Evolutionary conservation across 1,284 basidiomycete genomes (phyloP).

Genomic region (Ganoderma meredithae): DNA sequence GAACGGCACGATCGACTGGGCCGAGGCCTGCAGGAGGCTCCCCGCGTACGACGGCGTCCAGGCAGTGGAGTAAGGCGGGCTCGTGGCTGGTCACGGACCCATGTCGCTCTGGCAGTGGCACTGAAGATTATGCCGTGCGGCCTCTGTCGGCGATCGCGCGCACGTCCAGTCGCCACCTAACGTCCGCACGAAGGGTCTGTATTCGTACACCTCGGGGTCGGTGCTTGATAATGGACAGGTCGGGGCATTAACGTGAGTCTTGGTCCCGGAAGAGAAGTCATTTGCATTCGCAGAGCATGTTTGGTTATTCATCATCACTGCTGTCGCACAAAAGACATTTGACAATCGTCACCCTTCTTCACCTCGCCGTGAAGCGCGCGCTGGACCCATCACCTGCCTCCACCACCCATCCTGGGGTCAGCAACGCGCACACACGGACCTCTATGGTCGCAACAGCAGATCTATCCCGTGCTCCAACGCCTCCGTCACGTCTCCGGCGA

Average conservation of each 20-base stretch:
- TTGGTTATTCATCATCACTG: conserved; percentile 23
- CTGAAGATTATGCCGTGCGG: background rate
- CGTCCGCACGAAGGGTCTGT: background rate
- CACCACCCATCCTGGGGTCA: background rate
- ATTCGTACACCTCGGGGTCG: background rate
- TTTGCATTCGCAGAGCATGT: conserved; percentile 2
- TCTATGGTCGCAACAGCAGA: background rate
- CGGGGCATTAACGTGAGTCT: background rate
- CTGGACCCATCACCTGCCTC: conserved; percentile 12
- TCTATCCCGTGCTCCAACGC: background rate
- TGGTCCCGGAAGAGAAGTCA: background rate
- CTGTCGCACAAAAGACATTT: conserved; percentile 13
- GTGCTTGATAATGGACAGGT: background rate
- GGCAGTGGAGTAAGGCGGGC: conserved; percentile 61
- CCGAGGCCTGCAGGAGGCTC: conserved; percentile 76
- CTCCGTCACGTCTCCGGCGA: background rate
- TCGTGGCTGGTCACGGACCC: conserved; percentile 6
- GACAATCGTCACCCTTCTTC: background rate
- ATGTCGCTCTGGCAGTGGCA: background rate
- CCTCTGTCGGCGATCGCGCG: conserved; percentile 7
- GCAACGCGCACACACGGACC: background rate
- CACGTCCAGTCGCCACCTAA: background rate
- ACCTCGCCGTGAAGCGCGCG: conserved; percentile 8
- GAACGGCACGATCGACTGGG: conserved; percentile 80
- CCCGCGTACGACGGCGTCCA: conserved; percentile 92